Evolutionary conservation across 768 basidiomycete species (phyloP), one percentile per base, ranked within the genome.

Genomic region (Pleurotus eryngii): DNA sequence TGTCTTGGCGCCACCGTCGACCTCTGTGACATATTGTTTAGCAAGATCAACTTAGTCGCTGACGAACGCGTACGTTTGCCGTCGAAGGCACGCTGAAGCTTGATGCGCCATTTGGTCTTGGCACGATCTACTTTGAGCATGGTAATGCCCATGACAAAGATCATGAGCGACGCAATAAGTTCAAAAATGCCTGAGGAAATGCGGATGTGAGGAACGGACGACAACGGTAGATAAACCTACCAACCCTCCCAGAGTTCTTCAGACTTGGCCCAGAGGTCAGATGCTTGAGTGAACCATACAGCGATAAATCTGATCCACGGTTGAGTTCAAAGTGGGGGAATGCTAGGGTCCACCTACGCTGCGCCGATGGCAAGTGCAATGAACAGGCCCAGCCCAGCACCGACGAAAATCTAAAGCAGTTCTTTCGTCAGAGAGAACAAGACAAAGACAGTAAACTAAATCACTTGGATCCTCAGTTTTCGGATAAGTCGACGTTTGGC

Each of bases 61-160:
- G 14, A 40, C 37, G 11, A 18, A 46, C 1, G n/a, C 79, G 39
- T 59, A 85, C 87, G 61, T 57, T 81, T 71, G 14, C 76, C 81
- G 20, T 79, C 74, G 73, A 98, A 97, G 0, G 95, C 90, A 11
- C 76, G 77, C 56, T 85, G 78, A 48, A 98, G 84, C 76, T 96
- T 97, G 66, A 92, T 72, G 62, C 92, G 83, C 96, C 96, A 99
- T 71, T 92, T 94, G n/a, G 88, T 81, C 69, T 93, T 90, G 9
- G 96, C 89, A 65, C 88, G 80, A 70, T 98, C 95, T 83, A 99
- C 87, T 68, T 92, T 94, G 59, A 99, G 84, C 90, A 98, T 95
- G 37, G 89, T 88, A 39, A 98, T 66, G 2, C 92, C 95, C 93
- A 98, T 96, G 67, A 89, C 77, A 70, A 94, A 92, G 65, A 97